A percentile compares a stretch with the other conserved stretches of the same genome.
These are phyloP conservation scores for Lentinula boryana DNA, from an alignment of 768 basidiomycete species.

Conservation along the genomic window DNA sequence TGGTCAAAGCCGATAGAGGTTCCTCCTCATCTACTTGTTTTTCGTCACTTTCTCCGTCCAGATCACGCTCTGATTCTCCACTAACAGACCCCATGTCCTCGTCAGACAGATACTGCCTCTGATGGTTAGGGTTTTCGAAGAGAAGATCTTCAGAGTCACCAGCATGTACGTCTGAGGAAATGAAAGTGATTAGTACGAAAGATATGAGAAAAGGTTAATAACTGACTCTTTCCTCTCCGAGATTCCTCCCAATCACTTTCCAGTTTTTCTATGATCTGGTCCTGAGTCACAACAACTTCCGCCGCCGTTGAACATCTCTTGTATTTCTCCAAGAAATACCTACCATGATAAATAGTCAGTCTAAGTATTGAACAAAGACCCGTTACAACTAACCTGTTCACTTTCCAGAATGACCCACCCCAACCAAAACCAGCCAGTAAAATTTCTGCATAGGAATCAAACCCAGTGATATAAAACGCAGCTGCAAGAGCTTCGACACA, in stretches of 20 bases:
- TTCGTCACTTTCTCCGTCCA: background rate
- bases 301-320: slow-evolving; percentile 58
- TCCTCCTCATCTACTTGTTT: background rate
- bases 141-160: slow-evolving; percentile 45
- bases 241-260: slow-evolving; percentile 57
- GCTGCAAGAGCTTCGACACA: slow-evolving; percentile 95
- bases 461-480: slow-evolving; percentile 90
- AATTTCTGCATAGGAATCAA: slow-evolving; percentile 71
- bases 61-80: background rate
- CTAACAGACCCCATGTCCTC: slow-evolving; percentile 8
- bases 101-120: slow-evolving; percentile 11
- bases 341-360: slow-evolving; percentile 15
- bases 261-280: slow-evolving; percentile 63
- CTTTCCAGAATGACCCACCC: slow-evolving; percentile 82
- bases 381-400: slow-evolving; percentile 59
- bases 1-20: background rate
- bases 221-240: slow-evolving; percentile 44
- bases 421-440: slow-evolving; percentile 83
- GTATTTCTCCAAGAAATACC: slow-evolving; percentile 69
- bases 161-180: slow-evolving; percentile 19
- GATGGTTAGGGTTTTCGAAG: slow-evolving; percentile 65
- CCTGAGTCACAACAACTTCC: slow-evolving; percentile 57
- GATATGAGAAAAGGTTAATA: background rate
- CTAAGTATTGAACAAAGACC: background rate
- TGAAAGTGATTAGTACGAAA: background rate